Conservation (phyloP, 2,329 filamentous ascomycete species). For the Daldinia sp. region DNA sequence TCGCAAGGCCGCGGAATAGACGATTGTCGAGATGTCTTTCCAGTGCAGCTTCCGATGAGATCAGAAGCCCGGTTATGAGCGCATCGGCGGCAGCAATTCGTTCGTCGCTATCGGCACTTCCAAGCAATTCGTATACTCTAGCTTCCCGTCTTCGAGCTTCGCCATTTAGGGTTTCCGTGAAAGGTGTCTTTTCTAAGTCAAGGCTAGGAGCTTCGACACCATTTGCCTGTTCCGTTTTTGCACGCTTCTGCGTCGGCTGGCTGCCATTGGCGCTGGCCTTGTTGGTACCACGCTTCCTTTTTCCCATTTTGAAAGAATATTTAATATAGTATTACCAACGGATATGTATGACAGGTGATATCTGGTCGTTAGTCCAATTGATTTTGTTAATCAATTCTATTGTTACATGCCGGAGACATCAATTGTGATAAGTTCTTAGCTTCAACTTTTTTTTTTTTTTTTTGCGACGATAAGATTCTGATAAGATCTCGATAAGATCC, state of each 20-base stretch:
- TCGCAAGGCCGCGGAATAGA: constrained; percentile 87
- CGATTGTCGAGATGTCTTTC: constrained; percentile 69
- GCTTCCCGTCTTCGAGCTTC: constrained; percentile 67
- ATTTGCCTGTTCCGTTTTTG: constrained; percentile 47
- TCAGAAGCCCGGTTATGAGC: constrained; percentile 64
- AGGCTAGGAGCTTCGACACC: constrained; percentile 38
- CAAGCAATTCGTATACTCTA: constrained; percentile 67
- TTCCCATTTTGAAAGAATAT: constrained; percentile 49
- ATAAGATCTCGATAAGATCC: constrained; percentile 11
- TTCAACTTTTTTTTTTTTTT: neutral
- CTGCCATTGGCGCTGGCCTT: constrained; percentile 39
- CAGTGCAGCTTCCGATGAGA: constrained; percentile 61
- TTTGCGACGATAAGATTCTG: constrained; percentile 1
- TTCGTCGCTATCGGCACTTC: constrained; percentile 64
- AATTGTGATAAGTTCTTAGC: neutral
- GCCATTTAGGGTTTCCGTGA: constrained; percentile 60
- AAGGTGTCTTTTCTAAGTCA: constrained; percentile 54
- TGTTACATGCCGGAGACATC: neutral
- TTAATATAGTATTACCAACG: neutral
- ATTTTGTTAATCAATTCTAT: neutral
- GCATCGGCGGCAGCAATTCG: constrained; percentile 66
- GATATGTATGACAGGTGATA: neutral
- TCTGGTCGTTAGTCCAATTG: neutral
- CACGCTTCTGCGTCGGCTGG: constrained; percentile 50
- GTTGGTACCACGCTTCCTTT: constrained; percentile 53